A percentile compares a stretch with the other conserved stretches of the same genome.
phyloP scores from a whole-genome alignment of 768 basidiomycete species.

The Suillus subaureus region DNA sequence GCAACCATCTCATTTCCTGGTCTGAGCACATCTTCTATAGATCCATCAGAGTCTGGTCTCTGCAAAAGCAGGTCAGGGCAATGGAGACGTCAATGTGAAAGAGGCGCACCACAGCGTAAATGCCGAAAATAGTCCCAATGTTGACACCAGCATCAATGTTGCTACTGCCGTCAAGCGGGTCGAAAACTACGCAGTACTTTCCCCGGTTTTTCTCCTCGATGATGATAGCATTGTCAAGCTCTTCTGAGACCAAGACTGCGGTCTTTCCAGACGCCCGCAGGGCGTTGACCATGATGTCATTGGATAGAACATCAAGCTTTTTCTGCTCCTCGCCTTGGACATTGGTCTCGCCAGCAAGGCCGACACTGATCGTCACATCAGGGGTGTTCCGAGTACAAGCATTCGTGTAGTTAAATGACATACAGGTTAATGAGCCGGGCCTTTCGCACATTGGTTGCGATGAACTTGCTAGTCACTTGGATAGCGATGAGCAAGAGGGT shows the following conservation, averaged over 20 bases:
- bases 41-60: constrained; percentile 78
- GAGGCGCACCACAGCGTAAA: constrained; percentile 82
- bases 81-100: not conserved
- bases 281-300: constrained; percentile 99
- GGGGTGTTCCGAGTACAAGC: constrained; percentile 8
- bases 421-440: constrained; percentile 97
- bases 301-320: constrained; percentile 96
- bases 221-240: constrained; percentile 90
- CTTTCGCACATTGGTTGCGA: constrained; percentile 96
- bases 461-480: constrained; percentile 95
- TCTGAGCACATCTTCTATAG: constrained; percentile 83
- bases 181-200: constrained; percentile 97
- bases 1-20: constrained; percentile 98
- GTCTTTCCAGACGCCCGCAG: constrained; percentile 96
- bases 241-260: constrained; percentile 96
- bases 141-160: constrained; percentile 99
- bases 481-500: constrained; percentile 95
- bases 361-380: constrained; percentile 62
- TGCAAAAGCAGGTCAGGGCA: constrained; percentile 32
- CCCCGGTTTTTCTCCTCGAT: constrained; percentile 82
- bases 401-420: constrained; percentile 31
- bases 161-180: constrained; percentile 94
- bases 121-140: constrained; percentile 96
- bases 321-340: constrained; percentile 99
- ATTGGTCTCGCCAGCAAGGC: constrained; percentile 94